Percentiles rank a stretch among this genome's conserved stretches.
Evolutionary conservation across 176 grass and related monocot genomes (phyloP).

Genomic region (Ananas comosus): DNA sequence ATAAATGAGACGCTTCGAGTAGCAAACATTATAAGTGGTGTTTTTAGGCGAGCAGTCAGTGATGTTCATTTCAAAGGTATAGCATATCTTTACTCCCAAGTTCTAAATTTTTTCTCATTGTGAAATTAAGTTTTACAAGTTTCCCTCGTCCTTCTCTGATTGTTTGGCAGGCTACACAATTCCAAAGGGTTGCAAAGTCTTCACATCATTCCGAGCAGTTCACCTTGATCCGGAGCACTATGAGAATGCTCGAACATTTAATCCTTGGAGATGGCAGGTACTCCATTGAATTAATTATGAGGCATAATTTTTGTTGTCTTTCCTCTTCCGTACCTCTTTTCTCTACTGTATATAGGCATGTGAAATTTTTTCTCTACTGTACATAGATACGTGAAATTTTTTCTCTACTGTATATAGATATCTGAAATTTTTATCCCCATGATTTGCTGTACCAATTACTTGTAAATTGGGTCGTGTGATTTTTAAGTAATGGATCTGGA

Average conservation of each 20-base stretch:
- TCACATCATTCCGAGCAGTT: slow-evolving; percentile 88
- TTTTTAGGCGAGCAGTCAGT: slow-evolving; percentile 75
- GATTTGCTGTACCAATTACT: too few relatives aligned
- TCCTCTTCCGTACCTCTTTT: background rate
- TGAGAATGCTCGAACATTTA: slow-evolving; percentile 64
- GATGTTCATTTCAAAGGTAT: slow-evolving; percentile 87
- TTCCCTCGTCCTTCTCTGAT: background rate
- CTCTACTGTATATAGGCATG: too few relatives aligned
- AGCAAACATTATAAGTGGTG: slow-evolving; percentile 89
- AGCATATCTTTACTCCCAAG: background rate
- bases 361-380: too few relatives aligned
- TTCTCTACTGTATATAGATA: too few relatives aligned
- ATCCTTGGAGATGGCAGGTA: slow-evolving; percentile 97
- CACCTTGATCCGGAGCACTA: slow-evolving; percentile 70
- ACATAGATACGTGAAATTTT: too few relatives aligned
- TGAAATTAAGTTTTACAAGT: background rate
- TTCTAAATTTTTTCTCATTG: background rate
- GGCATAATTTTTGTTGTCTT: background rate
- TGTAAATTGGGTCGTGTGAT: too few relatives aligned
- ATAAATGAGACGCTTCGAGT: slow-evolving; percentile 94
- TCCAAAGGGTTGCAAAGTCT: slow-evolving; percentile 94
- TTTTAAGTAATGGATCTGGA: too few relatives aligned
- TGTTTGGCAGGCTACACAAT: slow-evolving; percentile 52
- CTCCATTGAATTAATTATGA: background rate
- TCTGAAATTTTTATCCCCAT: too few relatives aligned